Conservation (phyloP, 805 yeast species). For the Kuraishia piskuri region DNA sequence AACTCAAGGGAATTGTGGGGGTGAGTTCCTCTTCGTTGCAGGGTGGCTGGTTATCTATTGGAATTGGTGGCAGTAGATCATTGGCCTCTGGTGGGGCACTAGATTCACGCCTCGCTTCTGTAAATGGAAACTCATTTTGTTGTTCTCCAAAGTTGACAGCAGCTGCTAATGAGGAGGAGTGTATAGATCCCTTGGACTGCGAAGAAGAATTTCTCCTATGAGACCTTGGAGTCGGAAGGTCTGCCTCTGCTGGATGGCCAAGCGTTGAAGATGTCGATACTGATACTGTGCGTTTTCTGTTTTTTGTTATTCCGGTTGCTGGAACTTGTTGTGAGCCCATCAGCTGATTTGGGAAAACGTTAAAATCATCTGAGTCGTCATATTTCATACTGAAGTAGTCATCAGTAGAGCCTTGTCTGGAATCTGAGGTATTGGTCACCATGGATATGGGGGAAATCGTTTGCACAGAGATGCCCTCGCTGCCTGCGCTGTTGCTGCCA, state of each 20-base stretch:
- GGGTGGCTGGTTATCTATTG: constrained; percentile 1
- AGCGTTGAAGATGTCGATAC: background rate
- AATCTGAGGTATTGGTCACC: background rate
- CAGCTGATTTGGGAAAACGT: background rate
- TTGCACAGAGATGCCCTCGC: background rate
- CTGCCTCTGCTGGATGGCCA: background rate
- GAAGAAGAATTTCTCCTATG: background rate
- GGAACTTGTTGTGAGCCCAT: background rate
- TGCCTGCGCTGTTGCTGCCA: background rate
- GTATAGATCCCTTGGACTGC: background rate
- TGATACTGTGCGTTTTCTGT: background rate
- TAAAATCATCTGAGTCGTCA: background rate
- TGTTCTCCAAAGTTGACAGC: background rate
- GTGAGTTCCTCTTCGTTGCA: constrained; percentile 2
- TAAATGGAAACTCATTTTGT: background rate
- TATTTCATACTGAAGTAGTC: background rate
- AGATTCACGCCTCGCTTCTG: background rate
- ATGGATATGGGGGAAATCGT: background rate
- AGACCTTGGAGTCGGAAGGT: background rate
- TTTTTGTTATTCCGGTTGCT: background rate
- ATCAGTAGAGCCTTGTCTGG: background rate
- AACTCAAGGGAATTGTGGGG: background rate
- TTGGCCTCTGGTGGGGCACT: background rate
- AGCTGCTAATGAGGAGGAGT: background rate
- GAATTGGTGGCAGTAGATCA: constrained; percentile 3